Base-by-base conservation (phyloP, 176 grass and related monocot genomes). In the Phragmites australis region DNA sequence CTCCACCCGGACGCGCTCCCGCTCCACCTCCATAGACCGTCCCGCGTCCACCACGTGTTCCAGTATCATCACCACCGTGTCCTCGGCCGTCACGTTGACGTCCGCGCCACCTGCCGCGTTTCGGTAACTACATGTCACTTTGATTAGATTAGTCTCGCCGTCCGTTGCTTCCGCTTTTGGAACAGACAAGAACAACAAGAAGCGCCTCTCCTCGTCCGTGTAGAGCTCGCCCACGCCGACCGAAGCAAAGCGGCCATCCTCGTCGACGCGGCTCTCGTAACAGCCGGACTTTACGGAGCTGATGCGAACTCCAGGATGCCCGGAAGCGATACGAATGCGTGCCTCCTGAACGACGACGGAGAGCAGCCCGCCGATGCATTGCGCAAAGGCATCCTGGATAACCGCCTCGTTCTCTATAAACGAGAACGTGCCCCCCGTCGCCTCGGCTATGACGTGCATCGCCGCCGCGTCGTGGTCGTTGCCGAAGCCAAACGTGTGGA, bases 401-500 rank as follows among this genome's bases (percentile, higher is more conserved):
- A 83, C 85, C 0, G 59, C 77, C 61, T 89, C 77, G 42, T 90
- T 65, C 70, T 90, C 90, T 63, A 97, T 87, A 48, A 87, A 93
- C 8, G 93, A 97, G 88, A 97, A 97, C 1, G 88, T 93, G 1
- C 93, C 93, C 23, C 76, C 85, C 1, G 93, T 88, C 21, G 76
- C 16, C 83, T 93, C 82, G 0, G 85, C 52, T 7, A 97, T 79
- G 21, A 83, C 79, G 65, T 97, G 83, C 93, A 97, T 90, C 27
- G 88, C 85, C 17, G 81, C 76, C 0, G 93, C 80, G 55, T 97
- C 93, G 54, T 97, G 90, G 74, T 97, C 90, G 8, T 70, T 79
- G 21, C 93, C 93, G 72, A 97, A 97, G 1, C 93, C 93, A n/a
- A 97, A 90, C 5, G 93, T 84, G 84, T 97, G 93, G 60, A 97